Evolutionary conservation across 1,139 yeast genomes (phyloP).

Genomic region (Suhomyces bolitotheri): DNA sequence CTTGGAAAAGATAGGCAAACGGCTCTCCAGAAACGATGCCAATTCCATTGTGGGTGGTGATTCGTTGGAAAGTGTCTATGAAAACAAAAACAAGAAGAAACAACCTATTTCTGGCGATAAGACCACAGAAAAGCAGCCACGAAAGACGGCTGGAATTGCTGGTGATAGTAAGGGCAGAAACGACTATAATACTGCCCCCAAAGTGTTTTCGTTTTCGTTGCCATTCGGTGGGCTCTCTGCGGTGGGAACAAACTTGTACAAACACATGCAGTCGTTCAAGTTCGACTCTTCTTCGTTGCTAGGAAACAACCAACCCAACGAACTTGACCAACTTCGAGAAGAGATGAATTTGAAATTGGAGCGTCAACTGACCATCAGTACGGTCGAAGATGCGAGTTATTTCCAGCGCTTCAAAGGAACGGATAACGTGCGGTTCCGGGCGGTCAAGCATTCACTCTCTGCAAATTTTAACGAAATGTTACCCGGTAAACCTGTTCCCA

Average conservation of each 20-base stretch:
- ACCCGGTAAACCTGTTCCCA: conserved; percentile 27
- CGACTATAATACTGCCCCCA: conserved; percentile 14
- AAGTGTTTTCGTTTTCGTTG: conserved; percentile 44
- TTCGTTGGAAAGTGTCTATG: conserved; percentile 17
- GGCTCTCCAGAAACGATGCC: conserved; percentile 35
- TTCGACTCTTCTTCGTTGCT: conserved; percentile 27
- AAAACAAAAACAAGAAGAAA: conserved; percentile 2
- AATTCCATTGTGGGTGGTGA: conserved; percentile 45
- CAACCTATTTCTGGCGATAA: conserved; percentile 19
- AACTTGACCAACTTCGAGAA: conserved; percentile 24
- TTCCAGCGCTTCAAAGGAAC: conserved; percentile 58
- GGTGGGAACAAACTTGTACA: conserved; percentile 27
- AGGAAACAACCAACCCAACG: conserved; percentile 18
- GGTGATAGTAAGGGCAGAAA: conserved; percentile 2
- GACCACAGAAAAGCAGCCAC: conserved; percentile 17
- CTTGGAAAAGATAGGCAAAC: conserved; percentile 2
- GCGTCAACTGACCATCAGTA: conserved; percentile 58
- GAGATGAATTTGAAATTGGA: conserved; percentile 48
- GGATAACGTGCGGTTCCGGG: conserved; percentile 67
- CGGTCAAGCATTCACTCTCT: conserved; percentile 62
- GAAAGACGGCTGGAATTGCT: conserved; percentile 10
- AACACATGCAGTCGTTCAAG: conserved; percentile 25
- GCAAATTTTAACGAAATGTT: conserved; percentile 47
- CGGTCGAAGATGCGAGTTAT: conserved; percentile 62
- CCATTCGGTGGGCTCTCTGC: conserved; percentile 39